Evolutionary conservation across 306 rosid species (phyloP), one percentile per base, ranked within the genome.

Genomic region (Trichosanthes cucumerina): DNA sequence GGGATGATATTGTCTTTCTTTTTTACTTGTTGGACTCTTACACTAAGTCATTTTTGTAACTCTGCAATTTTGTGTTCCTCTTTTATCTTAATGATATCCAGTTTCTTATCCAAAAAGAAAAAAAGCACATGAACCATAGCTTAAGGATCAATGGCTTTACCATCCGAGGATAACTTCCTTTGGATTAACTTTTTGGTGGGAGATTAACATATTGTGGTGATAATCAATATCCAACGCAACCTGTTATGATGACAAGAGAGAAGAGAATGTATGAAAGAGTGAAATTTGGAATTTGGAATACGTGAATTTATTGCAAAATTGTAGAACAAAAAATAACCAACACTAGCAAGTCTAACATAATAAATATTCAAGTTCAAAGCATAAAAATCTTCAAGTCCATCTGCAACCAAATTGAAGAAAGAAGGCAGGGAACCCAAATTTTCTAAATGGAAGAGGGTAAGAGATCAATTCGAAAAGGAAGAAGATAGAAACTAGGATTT

Each of bases 171-270:
- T 96, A 80, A 87, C 87, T 85, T 96, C 99, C 85, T 92, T 96
- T 7, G 97, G 99, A 68, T 92, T 96, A 83, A 96, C 99, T 83
- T 92, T 96, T 79, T 91, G 96, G 82, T 91, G 98, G 41, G 98
- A 91, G 15, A 60, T 21, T 64, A 92, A 85, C 97, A 96, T 92
- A 83, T 89, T 96, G 81, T 90, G 98, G 76, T 96, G 99, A 77
- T 96, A 96, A 70, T 96, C 99, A 78, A 96, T 93, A 80, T 96
- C 99, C 87, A 96, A 70, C 52, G 99, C 98, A 79, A 95, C 97
- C 99, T 92, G 86, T 31, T 16, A 33, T 19, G 44, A 50, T 52
- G 10, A 28, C 52, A 47, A 16, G 14, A 72, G 15, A 0, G 39
- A 47, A 72, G 36, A 15, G 19, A 10, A 5, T 4, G 41, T 15